Evolutionary conservation across 352 stramenopile species (phyloP).

Genomic region (Phytophthora cactorum): DNA sequence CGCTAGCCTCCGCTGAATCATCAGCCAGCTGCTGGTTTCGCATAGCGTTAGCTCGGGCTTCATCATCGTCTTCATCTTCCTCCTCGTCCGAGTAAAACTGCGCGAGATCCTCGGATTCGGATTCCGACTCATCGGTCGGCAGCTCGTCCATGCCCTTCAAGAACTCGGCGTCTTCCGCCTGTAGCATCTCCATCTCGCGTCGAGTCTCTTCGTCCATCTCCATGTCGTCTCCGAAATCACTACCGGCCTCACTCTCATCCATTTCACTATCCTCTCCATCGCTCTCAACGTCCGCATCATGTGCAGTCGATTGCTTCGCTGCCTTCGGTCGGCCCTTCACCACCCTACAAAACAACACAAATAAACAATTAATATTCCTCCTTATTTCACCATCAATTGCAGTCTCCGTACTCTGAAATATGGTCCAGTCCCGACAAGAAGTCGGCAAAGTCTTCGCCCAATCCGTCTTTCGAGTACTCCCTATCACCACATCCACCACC

Average conservation of each 20-base stretch:
- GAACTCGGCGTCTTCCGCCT: constrained; percentile 86
- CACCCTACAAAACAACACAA: constrained; percentile 35
- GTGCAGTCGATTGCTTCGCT: constrained; percentile 3
- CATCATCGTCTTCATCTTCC: constrained; percentile 47
- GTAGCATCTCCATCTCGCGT: constrained; percentile 73
- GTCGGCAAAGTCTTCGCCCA: constrained; percentile 84
- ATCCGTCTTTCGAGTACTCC: constrained; percentile 79
- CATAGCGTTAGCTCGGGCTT: constrained; percentile 61
- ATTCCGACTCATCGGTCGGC: constrained; percentile 83
- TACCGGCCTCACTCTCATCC: constrained; percentile 32
- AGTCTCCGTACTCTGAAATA: constrained; percentile 63
- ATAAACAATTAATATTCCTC: constrained; percentile 2
- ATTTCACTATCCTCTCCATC: constrained; percentile 33
- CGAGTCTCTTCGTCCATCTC: constrained; percentile 87
- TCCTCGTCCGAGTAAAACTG: constrained; percentile 75
- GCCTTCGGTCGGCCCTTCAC: constrained; percentile 61
- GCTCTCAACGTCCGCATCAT: constrained; percentile 30
- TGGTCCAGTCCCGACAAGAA: constrained; percentile 77
- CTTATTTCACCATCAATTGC: background rate
- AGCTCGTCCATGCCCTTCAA: constrained; percentile 85
- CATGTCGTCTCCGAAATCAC: constrained; percentile 42
- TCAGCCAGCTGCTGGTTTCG: constrained; percentile 50
- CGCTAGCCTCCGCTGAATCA: constrained; percentile 13
- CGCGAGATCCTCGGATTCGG: constrained; percentile 71
- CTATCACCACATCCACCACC: constrained; percentile 34